Base-by-base conservation (phyloP, 768 basidiomycete genomes). In the Neoboletus magnificus region DNA sequence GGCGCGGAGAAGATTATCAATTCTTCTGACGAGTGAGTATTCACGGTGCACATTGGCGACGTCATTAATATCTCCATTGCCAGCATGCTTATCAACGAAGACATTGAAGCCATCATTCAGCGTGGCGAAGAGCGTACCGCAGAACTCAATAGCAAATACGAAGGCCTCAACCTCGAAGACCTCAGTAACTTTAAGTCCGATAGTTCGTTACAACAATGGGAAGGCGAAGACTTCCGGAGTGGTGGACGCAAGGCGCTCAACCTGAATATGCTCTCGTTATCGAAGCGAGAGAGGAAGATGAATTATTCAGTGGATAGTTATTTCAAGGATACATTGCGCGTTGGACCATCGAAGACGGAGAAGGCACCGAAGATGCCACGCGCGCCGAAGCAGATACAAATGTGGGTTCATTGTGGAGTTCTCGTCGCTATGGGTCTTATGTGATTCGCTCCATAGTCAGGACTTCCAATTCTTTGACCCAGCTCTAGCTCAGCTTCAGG, bases 1-100 rank as follows among this genome's bases (percentile, higher is more conserved):
- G 96, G 97, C 20, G 96, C 94, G 0, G 96, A 98, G 70, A 90
- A 93, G 72, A 98, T 99, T 54, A 94, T 98, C 70, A 96, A 88
- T 66, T 76, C 85, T 4, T 70, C 72, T 0, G 87, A 90, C 15
- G 83, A 85, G 91, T 93, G 54, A 58, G 87, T 73, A 13, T 12
- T 13, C 5, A 11, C 40, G 36, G 37, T 18, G 1, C 22, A 5
- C 30, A 39, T 55, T 2, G 11, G 35, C 13, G 23, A 46, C 29
- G 20, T 54, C 18, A 20, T 51, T 45, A 32, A 62, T 9, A 54
- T 40, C 8, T 32, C 16, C 23, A 30, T 39, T 5, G 16, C 29
- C 54, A 94, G 92, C 39, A 71, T 86, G 53, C 68, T 89, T 57
- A 80, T 95, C 61, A 86, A 93, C 60, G 91, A 87, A 32, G 94